Conservation (phyloP, 495 filamentous ascomycete species). For the Aspergillus coremiiformis region DNA sequence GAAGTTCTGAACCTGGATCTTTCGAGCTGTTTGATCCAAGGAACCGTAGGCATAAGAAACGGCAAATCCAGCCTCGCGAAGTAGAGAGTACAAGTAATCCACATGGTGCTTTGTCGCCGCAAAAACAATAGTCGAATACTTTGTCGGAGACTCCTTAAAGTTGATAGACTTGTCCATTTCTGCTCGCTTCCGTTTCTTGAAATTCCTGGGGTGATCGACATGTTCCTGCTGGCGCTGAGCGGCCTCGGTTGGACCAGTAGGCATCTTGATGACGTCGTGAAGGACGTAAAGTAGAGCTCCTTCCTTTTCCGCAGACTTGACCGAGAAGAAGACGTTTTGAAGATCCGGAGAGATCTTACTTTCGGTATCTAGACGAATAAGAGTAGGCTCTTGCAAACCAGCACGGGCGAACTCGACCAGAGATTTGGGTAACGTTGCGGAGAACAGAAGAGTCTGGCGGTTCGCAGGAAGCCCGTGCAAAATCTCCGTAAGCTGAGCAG, state of each 20-base stretch:
- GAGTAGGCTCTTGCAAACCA: slow-evolving; percentile 78
- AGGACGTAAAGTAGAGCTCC: slow-evolving; percentile 83
- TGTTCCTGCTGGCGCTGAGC: slow-evolving; percentile 29
- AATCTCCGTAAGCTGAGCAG: slow-evolving; percentile 87
- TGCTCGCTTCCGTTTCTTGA: slow-evolving; percentile 61
- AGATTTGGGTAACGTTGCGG: slow-evolving; percentile 85
- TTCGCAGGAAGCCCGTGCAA: slow-evolving; percentile 74
- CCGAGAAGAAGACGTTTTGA: slow-evolving; percentile 84
- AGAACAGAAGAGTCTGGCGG: slow-evolving; percentile 88
- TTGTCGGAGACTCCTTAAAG: slow-evolving; percentile 35
- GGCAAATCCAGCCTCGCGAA: slow-evolving; percentile 69
- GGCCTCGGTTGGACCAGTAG: slow-evolving; percentile 60
- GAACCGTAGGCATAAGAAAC: slow-evolving; percentile 91
- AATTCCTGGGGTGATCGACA: slow-evolving; percentile 42
- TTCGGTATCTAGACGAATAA: slow-evolving; percentile 86
- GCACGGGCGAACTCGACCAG: slow-evolving; percentile 94
- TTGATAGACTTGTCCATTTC: slow-evolving; percentile 29
- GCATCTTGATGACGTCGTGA: slow-evolving; percentile 88
- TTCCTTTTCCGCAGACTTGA: slow-evolving; percentile 90
- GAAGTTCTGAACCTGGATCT: slow-evolving; percentile 84
- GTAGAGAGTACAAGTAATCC: slow-evolving; percentile 76
- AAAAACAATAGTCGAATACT: slow-evolving; percentile 88
- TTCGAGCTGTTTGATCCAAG: slow-evolving; percentile 85
- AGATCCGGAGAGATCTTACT: slow-evolving; percentile 93
- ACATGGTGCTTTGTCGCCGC: slow-evolving; percentile 94